Evolutionary conservation across 2,329 filamentous ascomycete species (phyloP).

Genomic region (Botrytis pseudocinerea): DNA sequence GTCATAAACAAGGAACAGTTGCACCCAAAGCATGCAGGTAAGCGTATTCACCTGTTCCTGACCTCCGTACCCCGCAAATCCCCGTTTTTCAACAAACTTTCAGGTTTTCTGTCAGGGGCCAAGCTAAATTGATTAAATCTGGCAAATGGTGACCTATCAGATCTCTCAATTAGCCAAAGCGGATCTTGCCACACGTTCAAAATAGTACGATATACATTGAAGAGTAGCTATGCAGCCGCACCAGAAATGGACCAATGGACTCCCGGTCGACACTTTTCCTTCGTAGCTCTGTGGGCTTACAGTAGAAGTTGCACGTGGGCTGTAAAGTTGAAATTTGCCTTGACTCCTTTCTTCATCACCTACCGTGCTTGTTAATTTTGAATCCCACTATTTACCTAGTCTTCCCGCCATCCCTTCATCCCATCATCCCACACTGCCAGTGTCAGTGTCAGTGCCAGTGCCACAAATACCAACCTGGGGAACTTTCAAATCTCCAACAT

Average conservation of each 20-base stretch:
- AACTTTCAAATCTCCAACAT: background rate
- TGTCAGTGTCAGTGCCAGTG: background rate
- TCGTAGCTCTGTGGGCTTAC: background rate
- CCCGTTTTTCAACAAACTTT: background rate
- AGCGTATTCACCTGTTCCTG: constrained; percentile 4
- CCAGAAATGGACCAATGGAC: background rate
- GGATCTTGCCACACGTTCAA: background rate
- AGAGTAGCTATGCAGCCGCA: background rate
- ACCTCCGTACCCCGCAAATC: constrained; percentile 5
- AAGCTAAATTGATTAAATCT: constrained; percentile 12
- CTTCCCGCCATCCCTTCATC: background rate
- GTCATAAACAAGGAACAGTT: constrained; percentile 9
- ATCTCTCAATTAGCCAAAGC: background rate
- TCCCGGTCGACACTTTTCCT: background rate
- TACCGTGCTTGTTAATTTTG: background rate
- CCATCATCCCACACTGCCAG: background rate
- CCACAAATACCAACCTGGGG: background rate
- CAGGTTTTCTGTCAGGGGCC: constrained; percentile 17
- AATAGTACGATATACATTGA: no score
- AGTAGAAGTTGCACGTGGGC: background rate
- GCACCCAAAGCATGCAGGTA: constrained; percentile 1
- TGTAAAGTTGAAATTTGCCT: background rate
- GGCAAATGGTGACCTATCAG: background rate
- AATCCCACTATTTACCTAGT: background rate
- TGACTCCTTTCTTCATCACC: background rate